Percentiles rank a stretch among this genome's conserved stretches.
Evolutionary conservation across 306 rosid genomes (phyloP).

Genomic region (Prinsepia uniflora): DNA sequence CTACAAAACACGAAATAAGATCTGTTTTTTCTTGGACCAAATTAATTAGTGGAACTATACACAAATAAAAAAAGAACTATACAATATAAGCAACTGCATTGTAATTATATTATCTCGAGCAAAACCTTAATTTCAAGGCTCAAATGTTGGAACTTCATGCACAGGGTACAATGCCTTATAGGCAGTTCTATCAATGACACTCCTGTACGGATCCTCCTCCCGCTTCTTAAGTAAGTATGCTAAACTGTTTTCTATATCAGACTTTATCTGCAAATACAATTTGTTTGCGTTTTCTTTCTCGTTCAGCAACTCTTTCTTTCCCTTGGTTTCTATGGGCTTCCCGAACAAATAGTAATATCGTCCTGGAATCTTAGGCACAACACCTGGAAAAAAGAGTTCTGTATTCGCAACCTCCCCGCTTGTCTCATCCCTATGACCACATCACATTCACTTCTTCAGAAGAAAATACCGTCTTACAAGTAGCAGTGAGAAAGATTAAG

Average conservation of each 20-base stretch:
- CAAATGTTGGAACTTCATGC: slow-evolving; percentile 60
- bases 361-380: slow-evolving; percentile 75
- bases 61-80: neutral
- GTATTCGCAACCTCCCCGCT: slow-evolving; percentile 59
- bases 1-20: no score
- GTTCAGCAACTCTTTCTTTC: slow-evolving; percentile 53
- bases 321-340: slow-evolving; percentile 72
- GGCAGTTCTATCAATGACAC: slow-evolving; percentile 51
- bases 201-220: slow-evolving; percentile 87
- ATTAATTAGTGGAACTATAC: no score
- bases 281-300: slow-evolving; percentile 63
- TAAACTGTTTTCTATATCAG: slow-evolving; percentile 55
- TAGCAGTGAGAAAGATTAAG: neutral
- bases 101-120: neutral
- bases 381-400: slow-evolving; percentile 33
- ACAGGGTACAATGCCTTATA: slow-evolving; percentile 38
- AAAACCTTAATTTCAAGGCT: slow-evolving; percentile 44
- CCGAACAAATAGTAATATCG: slow-evolving; percentile 80
- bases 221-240: slow-evolving; percentile 76
- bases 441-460: neutral
- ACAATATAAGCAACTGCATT: neutral
- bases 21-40: no score
- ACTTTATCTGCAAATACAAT: slow-evolving; percentile 71
- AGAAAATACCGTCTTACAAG: neutral
- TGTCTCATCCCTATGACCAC: slow-evolving; percentile 35